A percentile compares a stretch with the other conserved stretches of the same genome.
These are phyloP conservation scores for Hura crepitans DNA, from an alignment of 441 rosid genomes.

Conservation along the genomic window DNA sequence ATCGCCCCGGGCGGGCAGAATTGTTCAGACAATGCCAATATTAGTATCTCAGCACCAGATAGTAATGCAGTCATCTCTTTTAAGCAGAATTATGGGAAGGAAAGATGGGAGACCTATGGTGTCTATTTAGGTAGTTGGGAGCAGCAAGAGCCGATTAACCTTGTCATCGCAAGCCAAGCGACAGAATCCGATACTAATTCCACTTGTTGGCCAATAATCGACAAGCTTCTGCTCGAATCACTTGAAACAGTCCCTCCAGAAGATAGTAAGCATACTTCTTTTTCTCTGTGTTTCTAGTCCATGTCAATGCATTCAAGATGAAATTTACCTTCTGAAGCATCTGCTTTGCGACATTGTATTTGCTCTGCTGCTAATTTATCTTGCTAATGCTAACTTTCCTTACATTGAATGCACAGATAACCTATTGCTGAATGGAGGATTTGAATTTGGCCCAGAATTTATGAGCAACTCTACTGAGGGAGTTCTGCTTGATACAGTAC, in stretches of 20 bases:
- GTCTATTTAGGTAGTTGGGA: conserved; percentile 48
- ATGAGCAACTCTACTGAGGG: conserved; percentile 42
- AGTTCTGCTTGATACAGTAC: conserved; percentile 41
- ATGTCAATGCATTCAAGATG: neutral
- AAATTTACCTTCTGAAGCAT: too few species aligned
- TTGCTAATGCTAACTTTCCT: neutral
- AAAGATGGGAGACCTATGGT: conserved; percentile 43
- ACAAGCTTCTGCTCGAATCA: conserved; percentile 16
- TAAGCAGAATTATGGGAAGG: conserved; percentile 35
- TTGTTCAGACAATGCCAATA: conserved; percentile 36
- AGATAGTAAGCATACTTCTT: conserved; percentile 5
- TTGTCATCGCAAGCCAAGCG: conserved; percentile 39
- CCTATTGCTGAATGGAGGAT: conserved; percentile 51
- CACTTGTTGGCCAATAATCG: conserved; percentile 23
- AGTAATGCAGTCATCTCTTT: conserved; percentile 34
- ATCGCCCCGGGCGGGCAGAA: conserved; percentile 33
- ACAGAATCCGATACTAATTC: conserved; percentile 28
- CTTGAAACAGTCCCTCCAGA: conserved; percentile 14
- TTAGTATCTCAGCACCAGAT: conserved; percentile 45
- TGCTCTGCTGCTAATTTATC: neutral
- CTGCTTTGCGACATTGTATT: too few species aligned
- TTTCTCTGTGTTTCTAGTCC: neutral
- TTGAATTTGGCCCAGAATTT: conserved; percentile 57
- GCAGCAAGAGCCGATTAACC: conserved; percentile 37
- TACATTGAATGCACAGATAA: conserved; percentile 29